Evolutionary conservation across 495 filamentous ascomycete genomes (phyloP).

Genomic region (Tuber magnatum): DNA sequence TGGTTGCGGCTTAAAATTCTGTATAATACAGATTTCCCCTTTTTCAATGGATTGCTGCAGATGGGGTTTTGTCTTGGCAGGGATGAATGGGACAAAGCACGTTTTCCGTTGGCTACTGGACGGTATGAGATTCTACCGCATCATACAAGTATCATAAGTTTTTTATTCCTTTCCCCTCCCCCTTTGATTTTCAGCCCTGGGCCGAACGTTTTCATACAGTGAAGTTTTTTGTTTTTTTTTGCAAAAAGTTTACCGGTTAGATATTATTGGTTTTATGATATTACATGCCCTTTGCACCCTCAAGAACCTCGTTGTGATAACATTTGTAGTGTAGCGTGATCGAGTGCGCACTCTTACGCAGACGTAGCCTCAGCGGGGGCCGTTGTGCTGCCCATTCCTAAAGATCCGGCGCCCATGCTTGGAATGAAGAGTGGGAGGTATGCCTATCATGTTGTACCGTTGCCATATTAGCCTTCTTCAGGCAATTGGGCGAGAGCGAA

Average conservation of each 20-base stretch:
- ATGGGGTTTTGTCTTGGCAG: not conserved
- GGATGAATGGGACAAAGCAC: not conserved
- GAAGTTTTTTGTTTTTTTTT: not conserved
- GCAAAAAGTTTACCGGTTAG: not conserved
- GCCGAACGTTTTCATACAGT: not conserved
- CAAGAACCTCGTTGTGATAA: not conserved
- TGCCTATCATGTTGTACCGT: not conserved
- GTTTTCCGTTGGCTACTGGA: not conserved
- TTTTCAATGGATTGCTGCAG: not conserved
- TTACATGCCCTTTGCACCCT: constrained; percentile 4
- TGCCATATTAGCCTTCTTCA: not conserved
- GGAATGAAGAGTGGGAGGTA: constrained; percentile 38
- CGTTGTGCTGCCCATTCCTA: constrained; percentile 12
- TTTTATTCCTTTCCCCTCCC: no score
- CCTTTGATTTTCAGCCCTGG: not conserved
- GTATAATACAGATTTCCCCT: not conserved
- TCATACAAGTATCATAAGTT: not conserved
- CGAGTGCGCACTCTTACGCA: constrained; percentile 13
- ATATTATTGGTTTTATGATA: constrained; percentile 18
- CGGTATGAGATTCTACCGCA: not conserved
- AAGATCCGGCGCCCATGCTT: constrained; percentile 19
- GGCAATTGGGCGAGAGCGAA: not conserved
- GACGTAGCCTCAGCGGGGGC: constrained; percentile 12
- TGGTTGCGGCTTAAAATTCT: not conserved
- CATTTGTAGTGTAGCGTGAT: not conserved